Percentiles rank a stretch among this genome's conserved stretches.
These are phyloP conservation scores for Gossypium trilobum DNA, from an alignment of 441 rosid genomes.

Conservation along the genomic window DNA sequence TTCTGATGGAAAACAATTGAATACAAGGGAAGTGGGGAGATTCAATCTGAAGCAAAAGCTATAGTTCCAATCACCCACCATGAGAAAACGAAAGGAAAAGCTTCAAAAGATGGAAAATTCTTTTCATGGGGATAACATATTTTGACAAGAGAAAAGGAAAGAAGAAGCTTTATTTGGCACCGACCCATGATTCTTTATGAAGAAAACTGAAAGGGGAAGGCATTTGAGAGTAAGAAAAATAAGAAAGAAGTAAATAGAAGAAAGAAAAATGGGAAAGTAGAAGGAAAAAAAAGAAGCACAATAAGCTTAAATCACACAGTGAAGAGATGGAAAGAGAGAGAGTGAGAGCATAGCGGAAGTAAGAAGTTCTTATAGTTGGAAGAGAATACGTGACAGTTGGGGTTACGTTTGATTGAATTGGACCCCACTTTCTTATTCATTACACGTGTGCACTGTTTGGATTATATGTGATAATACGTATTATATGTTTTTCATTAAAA, in stretches of 20 bases:
- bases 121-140: constrained; percentile 29
- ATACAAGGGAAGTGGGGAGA: too few species aligned
- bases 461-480: background rate
- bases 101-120: background rate
- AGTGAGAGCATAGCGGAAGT: background rate
- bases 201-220: constrained; percentile 25
- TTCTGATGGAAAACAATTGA: background rate
- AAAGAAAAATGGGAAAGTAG: constrained; percentile 28
- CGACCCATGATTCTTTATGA: constrained; percentile 34
- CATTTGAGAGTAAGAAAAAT: constrained; percentile 25
- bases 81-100: background rate
- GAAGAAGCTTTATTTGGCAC: constrained; percentile 30
- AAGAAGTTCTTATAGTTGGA: background rate
- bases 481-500: too few species aligned
- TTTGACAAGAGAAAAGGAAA: constrained; percentile 33
- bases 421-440: background rate
- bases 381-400: background rate
- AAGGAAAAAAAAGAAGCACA: background rate
- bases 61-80: constrained; percentile 4
- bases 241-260: background rate
- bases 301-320: background rate
- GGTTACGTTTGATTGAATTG: background rate
- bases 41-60: background rate
- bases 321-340: background rate
- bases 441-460: background rate